These are phyloP conservation scores for Curvularia verruculosa DNA, from an alignment of 2,329 filamentous ascomycete species.

Conservation along the genomic window DNA sequence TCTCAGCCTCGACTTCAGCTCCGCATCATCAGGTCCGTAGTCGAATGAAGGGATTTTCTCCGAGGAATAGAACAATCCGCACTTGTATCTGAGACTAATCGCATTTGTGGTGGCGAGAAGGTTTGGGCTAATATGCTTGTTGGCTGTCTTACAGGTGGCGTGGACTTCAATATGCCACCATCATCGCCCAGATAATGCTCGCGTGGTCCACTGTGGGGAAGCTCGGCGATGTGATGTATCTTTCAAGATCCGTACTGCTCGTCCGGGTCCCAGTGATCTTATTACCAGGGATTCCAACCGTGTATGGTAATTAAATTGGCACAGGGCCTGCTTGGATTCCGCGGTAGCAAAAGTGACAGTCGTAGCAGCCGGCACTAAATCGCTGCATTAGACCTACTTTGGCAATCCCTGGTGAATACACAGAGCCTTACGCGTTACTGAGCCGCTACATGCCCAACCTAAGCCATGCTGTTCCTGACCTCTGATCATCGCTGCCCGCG, in stretches of 20 bases:
- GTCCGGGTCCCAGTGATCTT: neutral
- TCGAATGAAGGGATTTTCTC: neutral
- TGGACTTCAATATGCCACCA: constrained; percentile 5
- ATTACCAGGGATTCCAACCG: too few species aligned
- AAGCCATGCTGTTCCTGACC: constrained; percentile 22
- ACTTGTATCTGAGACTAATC: neutral
- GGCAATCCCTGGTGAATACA: too few species aligned
- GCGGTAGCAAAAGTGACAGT: too few species aligned
- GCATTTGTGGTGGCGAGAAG: neutral
- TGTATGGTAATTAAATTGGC: neutral
- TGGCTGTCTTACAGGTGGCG: constrained; percentile 6
- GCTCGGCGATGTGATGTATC: constrained; percentile 2
- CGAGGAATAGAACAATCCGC: too few species aligned
- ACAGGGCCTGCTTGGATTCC: too few species aligned
- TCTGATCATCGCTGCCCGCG: constrained; percentile 22
- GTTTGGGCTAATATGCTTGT: neutral
- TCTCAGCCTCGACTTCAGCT: neutral
- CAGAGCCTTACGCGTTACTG: neutral
- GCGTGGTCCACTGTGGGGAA: constrained; percentile 18
- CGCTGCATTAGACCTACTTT: too few species aligned
- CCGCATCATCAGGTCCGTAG: neutral
- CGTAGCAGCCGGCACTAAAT: too few species aligned
- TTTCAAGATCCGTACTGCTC: neutral
- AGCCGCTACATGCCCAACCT: constrained; percentile 11
- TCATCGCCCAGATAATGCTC: constrained; percentile 2